Conservation (phyloP, 257 asterid genomes). For the Mitragyna speciosa region DNA sequence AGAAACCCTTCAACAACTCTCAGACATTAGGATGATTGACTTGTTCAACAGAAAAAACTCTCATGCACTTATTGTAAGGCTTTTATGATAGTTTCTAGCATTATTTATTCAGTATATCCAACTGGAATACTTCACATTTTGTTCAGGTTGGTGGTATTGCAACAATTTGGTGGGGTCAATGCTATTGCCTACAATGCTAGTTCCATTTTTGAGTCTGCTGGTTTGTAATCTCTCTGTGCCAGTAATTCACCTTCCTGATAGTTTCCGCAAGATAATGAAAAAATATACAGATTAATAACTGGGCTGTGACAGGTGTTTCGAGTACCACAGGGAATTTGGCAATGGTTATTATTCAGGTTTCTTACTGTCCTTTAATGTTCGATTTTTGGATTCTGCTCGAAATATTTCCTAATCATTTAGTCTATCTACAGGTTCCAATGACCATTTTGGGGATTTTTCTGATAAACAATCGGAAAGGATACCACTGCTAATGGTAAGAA, state of each 20-base stretch:
- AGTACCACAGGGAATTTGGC: constrained; percentile 67
- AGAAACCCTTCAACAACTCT: constrained; percentile 43
- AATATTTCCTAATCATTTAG: not conserved
- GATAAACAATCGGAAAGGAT: constrained; percentile 84
- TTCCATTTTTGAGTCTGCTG: constrained; percentile 77
- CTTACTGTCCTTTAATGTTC: not conserved
- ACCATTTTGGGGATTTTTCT: constrained; percentile 63
- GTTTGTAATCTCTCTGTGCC: constrained; percentile 32
- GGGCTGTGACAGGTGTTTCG: constrained; percentile 57
- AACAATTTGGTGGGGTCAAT: constrained; percentile 86
- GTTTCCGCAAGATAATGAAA: not conserved
- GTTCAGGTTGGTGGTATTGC: constrained; percentile 88
- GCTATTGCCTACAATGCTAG: constrained; percentile 88
- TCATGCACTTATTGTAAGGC: constrained; percentile 61
- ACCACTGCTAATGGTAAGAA: constrained; percentile 64
- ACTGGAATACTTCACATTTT: constrained; percentile 6
- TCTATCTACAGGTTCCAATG: constrained; percentile 69
- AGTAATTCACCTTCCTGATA: constrained; percentile 4
- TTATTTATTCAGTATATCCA: not conserved
- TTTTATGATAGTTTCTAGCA: not conserved
- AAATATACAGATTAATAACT: constrained; percentile 11
- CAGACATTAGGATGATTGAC: constrained; percentile 54
- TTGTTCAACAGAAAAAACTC: constrained; percentile 78
- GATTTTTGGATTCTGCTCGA: not conserved
- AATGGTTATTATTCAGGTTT: constrained; percentile 82